Evolutionary conservation across 2,329 filamentous ascomycete genomes (phyloP).

Genomic region (Metarhizium robertsii): DNA sequence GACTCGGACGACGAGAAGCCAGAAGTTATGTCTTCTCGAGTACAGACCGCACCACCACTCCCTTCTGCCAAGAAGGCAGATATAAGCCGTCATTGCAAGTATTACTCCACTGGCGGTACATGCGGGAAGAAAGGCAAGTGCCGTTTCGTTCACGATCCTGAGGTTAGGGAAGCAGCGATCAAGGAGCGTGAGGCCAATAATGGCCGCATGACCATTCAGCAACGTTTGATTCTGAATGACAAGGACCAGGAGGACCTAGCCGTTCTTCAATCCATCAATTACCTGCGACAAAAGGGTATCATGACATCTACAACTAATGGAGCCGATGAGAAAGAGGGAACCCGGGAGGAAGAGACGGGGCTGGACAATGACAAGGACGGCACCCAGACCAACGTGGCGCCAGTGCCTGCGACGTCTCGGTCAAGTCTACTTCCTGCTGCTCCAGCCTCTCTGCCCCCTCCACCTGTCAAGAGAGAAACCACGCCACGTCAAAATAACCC

Average conservation of each 20-base stretch:
- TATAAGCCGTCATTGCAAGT: conserved; percentile 59
- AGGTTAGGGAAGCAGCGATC: conserved; percentile 53
- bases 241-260: conserved; percentile 60
- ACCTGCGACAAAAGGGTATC: conserved; percentile 51
- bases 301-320: conserved; percentile 23
- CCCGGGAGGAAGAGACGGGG: conserved; percentile 5
- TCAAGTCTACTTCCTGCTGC: conserved; percentile 27
- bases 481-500: conserved; percentile 20
- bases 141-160: conserved; percentile 59
- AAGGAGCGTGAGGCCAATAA: conserved; percentile 56
- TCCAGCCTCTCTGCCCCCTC: conserved; percentile 27
- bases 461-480: conserved; percentile 23
- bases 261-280: conserved; percentile 56
- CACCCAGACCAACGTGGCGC: conserved; percentile 3
- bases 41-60: conserved; percentile 19
- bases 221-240: conserved; percentile 57
- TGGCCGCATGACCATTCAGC: conserved; percentile 55
- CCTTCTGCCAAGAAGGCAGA: conserved; percentile 48
- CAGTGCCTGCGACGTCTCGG: conserved; percentile 7
- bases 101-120: conserved; percentile 58
- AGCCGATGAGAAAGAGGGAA: conserved; percentile 10
- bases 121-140: conserved; percentile 69
- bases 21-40: conserved; percentile 45
- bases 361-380: not conserved
- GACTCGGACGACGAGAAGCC: conserved; percentile 48